These are phyloP conservation scores for Candida arabinofermentans DNA, from an alignment of 805 yeast genomes.

Conservation along the genomic window DNA sequence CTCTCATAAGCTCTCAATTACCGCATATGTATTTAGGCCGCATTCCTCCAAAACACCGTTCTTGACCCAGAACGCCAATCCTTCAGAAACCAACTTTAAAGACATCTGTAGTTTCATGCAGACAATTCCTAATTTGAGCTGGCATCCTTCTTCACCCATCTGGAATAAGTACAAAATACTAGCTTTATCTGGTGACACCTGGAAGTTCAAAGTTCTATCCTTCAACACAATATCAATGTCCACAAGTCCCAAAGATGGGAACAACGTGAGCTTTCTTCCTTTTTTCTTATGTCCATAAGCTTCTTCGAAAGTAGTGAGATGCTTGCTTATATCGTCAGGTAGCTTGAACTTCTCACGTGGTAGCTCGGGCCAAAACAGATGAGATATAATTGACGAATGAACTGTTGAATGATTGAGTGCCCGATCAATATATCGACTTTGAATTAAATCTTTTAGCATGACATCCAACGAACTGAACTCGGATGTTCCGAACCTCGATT, in stretches of 20 bases:
- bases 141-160: conserved; percentile 18
- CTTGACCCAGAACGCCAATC: conserved; percentile 61
- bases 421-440: conserved; percentile 46
- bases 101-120: conserved; percentile 41
- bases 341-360: conserved; percentile 39
- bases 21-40: conserved; percentile 33
- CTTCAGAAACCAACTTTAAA: conserved; percentile 34
- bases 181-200: conserved; percentile 69
- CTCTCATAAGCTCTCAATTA: conserved; percentile 32
- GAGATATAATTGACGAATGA: conserved; percentile 64
- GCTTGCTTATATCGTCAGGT: conserved; percentile 42
- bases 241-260: conserved; percentile 61
- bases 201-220: conserved; percentile 34
- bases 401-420: conserved; percentile 32
- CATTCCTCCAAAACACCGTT: conserved; percentile 47
- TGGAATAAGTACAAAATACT: conserved; percentile 39
- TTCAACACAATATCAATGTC: conserved; percentile 54
- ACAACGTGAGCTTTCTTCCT: conserved; percentile 55
- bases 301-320: conserved; percentile 38
- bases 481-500: conserved; percentile 59
- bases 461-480: conserved; percentile 72
- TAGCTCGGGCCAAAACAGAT: conserved; percentile 77
- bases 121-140: conserved; percentile 28
- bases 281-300: conserved; percentile 42
- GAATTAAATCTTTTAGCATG: conserved; percentile 71